Evolutionary conservation across 495 filamentous ascomycete genomes (phyloP), one percentile per base, ranked within the genome.

Genomic region (Hypoxylon fuscum): DNA sequence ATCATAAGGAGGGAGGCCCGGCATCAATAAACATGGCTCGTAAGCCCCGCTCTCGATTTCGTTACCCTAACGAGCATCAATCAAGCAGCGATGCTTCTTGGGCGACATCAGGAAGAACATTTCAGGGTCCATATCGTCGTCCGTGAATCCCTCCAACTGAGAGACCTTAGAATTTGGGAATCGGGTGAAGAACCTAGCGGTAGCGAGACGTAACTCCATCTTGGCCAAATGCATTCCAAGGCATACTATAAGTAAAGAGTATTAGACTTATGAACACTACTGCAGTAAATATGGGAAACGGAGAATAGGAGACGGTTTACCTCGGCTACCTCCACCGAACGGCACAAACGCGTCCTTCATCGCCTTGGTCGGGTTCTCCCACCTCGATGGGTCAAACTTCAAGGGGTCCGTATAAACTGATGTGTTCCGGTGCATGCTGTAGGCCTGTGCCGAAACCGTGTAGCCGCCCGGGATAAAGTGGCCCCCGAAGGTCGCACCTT

Each of bases 271-370:
- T 15, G 3, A 15, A 3, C 32, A 1, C n/a, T n/a, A 15, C 1
- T 41, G n/a, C 9, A 15, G 14, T 12, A 21, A 15, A 40, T 4
- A 10, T 9, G 2, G 11, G 34, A 8, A 42, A 4, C 25, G 25
- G 8, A 27, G n/a, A 6, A n/a, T 27, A 27, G 25, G 14, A 17
- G 32, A 22, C 23, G 22, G 65, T 68, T 37, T 50, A 74, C 70
- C 58, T 61, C 71, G 45, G 3, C 66, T 52, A 6, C 83, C 84
- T 14, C 73, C 82, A 0, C 85, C 82, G 62, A 83, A 87, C 0
- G 82, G 74, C 49, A 84, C 63, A 11, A 80, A 83, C 5, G 76
- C 72, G 31, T 84, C 75, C 51, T 82, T 85, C 80, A 85, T 84
- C 10, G 64, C 76, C 38, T 76, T 77, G 0, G 80, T 81, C 0